These are phyloP conservation scores for Cenchrus americanus DNA, from an alignment of 176 grass and related monocot species.

Conservation along the genomic window DNA sequence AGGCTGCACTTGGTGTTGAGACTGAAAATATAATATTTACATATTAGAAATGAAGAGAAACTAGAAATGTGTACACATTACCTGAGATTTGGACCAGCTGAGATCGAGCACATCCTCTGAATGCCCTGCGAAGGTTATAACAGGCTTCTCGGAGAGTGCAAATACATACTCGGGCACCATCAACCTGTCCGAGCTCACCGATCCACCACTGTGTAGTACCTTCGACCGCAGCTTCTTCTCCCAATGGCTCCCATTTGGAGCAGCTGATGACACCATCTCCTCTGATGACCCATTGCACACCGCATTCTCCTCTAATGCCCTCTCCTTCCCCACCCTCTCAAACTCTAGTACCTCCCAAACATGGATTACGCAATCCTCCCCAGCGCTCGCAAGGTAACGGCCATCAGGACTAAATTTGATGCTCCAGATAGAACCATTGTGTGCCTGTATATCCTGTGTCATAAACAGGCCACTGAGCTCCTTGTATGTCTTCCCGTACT, in stretches of 20 bases:
- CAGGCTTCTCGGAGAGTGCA: constrained; percentile 85
- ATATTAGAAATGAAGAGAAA: constrained; percentile 34
- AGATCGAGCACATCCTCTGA: constrained; percentile 89
- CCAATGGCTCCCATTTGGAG: constrained; percentile 49
- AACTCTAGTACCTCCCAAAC: constrained; percentile 88
- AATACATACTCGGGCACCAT: constrained; percentile 84
- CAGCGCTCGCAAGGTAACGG: constrained; percentile 79
- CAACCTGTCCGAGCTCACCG: constrained; percentile 56
- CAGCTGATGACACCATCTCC: constrained; percentile 22
- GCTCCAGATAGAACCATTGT: constrained; percentile 89
- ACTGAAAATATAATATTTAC: constrained; percentile 19
- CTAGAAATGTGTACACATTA: constrained; percentile 39
- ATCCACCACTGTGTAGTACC: constrained; percentile 42
- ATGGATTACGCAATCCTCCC: constrained; percentile 89
- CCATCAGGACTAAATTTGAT: constrained; percentile 94
- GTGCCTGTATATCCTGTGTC: constrained; percentile 88
- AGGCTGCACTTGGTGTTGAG: background rate
- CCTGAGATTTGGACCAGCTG: constrained; percentile 97
- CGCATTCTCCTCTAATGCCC: constrained; percentile 50
- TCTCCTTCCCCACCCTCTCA: constrained; percentile 50
- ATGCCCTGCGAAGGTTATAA: constrained; percentile 90
- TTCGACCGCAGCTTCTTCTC: constrained; percentile 69
- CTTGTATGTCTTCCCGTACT: constrained; percentile 76
- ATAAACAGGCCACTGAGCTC: constrained; percentile 81
- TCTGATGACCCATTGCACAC: constrained; percentile 53